These are phyloP conservation scores for Gnomoniopsis sp. DNA, from an alignment of 2,329 filamentous ascomycete species.

Conservation along the genomic window DNA sequence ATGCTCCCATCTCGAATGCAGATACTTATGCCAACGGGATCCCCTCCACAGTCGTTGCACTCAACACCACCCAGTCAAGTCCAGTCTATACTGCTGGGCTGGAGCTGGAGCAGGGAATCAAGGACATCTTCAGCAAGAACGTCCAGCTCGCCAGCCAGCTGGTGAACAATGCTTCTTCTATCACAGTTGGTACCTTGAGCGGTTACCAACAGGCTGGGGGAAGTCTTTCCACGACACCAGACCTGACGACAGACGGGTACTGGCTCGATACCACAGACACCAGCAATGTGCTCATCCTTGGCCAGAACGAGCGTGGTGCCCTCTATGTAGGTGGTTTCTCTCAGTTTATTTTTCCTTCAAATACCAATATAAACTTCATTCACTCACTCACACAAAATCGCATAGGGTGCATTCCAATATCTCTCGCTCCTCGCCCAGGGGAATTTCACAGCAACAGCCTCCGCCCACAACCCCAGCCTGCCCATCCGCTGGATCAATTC, in stretches of 20 bases:
- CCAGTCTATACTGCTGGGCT: slow-evolving; percentile 58
- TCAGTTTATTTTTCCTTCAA: background rate
- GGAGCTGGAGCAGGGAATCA: slow-evolving; percentile 56
- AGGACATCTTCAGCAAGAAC: slow-evolving; percentile 51
- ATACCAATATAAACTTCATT: background rate
- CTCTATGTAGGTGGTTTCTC: slow-evolving; percentile 42
- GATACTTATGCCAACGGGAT: slow-evolving; percentile 33
- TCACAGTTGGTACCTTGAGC: slow-evolving; percentile 47
- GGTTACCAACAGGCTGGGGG: slow-evolving; percentile 37
- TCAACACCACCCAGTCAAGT: slow-evolving; percentile 51
- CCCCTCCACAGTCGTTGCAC: slow-evolving; percentile 47
- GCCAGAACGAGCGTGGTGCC: slow-evolving; percentile 63
- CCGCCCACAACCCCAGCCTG: slow-evolving; percentile 53
- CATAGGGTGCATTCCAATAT: slow-evolving; percentile 60
- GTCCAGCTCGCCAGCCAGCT: slow-evolving; percentile 28
- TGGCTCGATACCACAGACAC: slow-evolving; percentile 48
- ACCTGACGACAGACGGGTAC: slow-evolving; percentile 57
- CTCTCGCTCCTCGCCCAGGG: slow-evolving; percentile 62
- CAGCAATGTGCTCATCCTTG: slow-evolving; percentile 52
- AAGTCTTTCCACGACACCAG: slow-evolving; percentile 27
- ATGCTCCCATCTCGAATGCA: slow-evolving; percentile 45
- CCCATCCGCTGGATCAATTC: slow-evolving; percentile 69
- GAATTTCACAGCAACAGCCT: slow-evolving; percentile 45
- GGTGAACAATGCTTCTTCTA: slow-evolving; percentile 24
- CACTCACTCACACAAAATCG: background rate